Evolutionary conservation across 352 stramenopile genomes (phyloP).

Genomic region (Phytopythium montanum): DNA sequence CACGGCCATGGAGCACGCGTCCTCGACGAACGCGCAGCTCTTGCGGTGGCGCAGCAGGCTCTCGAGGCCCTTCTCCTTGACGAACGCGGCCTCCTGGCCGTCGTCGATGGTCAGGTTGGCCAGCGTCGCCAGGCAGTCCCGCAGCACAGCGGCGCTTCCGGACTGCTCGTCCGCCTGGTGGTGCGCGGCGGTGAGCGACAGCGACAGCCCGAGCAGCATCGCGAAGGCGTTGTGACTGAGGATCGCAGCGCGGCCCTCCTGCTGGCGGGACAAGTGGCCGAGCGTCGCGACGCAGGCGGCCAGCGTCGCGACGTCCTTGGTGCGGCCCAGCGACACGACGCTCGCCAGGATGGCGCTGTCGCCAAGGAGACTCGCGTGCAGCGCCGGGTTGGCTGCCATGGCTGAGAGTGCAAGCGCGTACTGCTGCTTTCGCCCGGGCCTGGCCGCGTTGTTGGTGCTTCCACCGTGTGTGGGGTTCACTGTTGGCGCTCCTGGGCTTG

Average conservation of each 20-base stretch:
- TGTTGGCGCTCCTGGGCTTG: background rate
- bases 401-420: slow-evolving; percentile 58
- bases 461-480: background rate
- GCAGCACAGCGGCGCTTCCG: slow-evolving; percentile 11
- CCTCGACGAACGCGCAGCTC: slow-evolving; percentile 26
- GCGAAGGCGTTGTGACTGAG: slow-evolving; percentile 47
- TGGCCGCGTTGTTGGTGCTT: background rate
- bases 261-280: slow-evolving; percentile 46
- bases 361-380: slow-evolving; percentile 43
- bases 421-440: slow-evolving; percentile 43
- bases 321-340: slow-evolving; percentile 52
- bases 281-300: slow-evolving; percentile 53
- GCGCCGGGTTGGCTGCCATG: slow-evolving; percentile 53
- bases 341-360: slow-evolving; percentile 61
- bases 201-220: slow-evolving; percentile 30
- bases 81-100: slow-evolving; percentile 51
- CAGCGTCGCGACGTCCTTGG: slow-evolving; percentile 52
- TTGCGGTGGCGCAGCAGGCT: slow-evolving; percentile 52
- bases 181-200: slow-evolving; percentile 19
- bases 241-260: slow-evolving; percentile 42
- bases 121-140: slow-evolving; percentile 50
- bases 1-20: slow-evolving; percentile 44
- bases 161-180: slow-evolving; percentile 8
- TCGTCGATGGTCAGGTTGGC: slow-evolving; percentile 78
- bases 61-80: slow-evolving; percentile 74